Base-by-base conservation (phyloP, 1,284 basidiomycete species). In the Inonotus hispidus region DNA sequence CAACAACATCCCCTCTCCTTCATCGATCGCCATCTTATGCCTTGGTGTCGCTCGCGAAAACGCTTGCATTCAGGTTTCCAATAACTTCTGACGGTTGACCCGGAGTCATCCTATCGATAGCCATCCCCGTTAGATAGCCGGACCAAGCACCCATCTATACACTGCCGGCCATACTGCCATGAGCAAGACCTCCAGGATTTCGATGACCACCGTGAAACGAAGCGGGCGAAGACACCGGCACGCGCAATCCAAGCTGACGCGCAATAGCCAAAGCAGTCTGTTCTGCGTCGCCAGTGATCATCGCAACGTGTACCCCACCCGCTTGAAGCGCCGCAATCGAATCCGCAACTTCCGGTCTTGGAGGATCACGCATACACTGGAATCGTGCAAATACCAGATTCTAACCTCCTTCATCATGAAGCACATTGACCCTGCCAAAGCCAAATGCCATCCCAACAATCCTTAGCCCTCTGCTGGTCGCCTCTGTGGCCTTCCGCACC, bases 281-380 rank as follows among this genome's bases (percentile, higher is more conserved):
- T 73, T 95, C 92, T 23, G 94, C 88, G 70, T 98, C 96, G 14
- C 96, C 96, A 0, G 96, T 98, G 71, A 98, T 98, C 95, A 99
- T 98, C 46, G 98, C 90, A 13, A 98, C 88, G 69, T 96, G 93
- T 39, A 99, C 90, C 6, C 95, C 93, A 16, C 91, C 94, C 16
- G 79, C 76, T 68, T 94, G 91, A 27, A 98, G 77, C 25, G 89
- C 75, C 32, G 79, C 79, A 64, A 98, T 89, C 8, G 95, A 88
- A 67, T 94, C 90, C 1, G 88, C 87, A n/a, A 98, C 95, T 25
- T 95, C 95, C 66, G 89, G 88, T 49, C 96, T 80, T 0, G 96
- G 96, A 2, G 96, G 96, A 72, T 98, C 96, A 63, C 91, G 80
- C 94, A 98, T 98, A 2, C 92, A 95, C 71, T 93, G 87, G 74